Base-by-base conservation (phyloP, 2,329 filamentous ascomycete genomes). In the Arachnopeziza araneosa region DNA sequence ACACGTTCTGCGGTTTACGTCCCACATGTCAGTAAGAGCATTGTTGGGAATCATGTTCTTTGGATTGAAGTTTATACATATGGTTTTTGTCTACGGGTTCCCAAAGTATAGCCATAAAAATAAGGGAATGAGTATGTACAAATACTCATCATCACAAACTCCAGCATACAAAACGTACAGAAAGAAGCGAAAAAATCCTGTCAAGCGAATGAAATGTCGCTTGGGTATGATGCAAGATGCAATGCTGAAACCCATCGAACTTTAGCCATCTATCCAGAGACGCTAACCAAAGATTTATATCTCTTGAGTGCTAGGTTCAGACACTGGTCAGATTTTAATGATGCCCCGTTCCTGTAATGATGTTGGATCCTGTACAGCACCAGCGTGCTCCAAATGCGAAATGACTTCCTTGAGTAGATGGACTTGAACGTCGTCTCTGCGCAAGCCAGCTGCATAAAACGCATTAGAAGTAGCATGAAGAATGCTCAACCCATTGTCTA, bases 381-480 rank as follows among this genome's bases (percentile, higher is more conserved):
- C 56, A 8, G 51, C 55, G 30, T 61, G 59, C 55, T 61, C 59
- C 24, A 61, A 30, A 52, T 61, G 56, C 21, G 59, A 55, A n/a
- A 61, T 58, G 14, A 58, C 56, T 24, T 61, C 52, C 22, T 55
- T 55, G 5, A 58, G 19, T 3, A 55, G 30, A 53, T 61, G 26
- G 5, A 61, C 56, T 14, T 51, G 24, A n/a, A 63, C 49, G 7
- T 19, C 36, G 23, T 63, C 54, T 48, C 54, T 44, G 9, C 54
- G 23, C 26, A 53, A 49, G 12, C 23, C 24, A 4, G 59, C 61
- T 24, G 55, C 54, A 12, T 56, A 24, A 21, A 44, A 21, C 6
- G 55, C 59, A 26, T 61, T 44, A 8, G 52, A 55, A 24, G 59
- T 49, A 22, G 59, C 59, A 52, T 57, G 55, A 32, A 61, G 55